Percentiles rank a stretch among this genome's conserved stretches.
These are phyloP conservation scores for Astrothelium subdiscretum DNA, from an alignment of 495 filamentous ascomycete genomes.

Conservation along the genomic window DNA sequence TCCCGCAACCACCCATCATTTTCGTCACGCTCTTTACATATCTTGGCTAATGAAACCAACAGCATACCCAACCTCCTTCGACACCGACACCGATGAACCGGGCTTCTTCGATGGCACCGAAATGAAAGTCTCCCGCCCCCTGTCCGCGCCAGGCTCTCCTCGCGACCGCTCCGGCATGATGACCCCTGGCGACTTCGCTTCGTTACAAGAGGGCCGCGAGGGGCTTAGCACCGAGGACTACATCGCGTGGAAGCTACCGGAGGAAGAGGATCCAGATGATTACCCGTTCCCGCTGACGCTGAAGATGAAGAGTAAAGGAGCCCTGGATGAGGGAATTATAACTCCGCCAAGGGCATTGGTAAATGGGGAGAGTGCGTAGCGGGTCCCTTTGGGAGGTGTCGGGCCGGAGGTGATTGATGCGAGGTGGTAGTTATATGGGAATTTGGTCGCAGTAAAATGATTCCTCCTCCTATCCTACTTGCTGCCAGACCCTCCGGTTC, in stretches of 20 bases:
- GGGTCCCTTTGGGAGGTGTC: too few relatives aligned
- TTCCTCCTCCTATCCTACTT: too few relatives aligned
- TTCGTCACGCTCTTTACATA: background rate
- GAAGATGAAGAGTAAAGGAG: slow-evolving; percentile 22
- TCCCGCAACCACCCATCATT: background rate
- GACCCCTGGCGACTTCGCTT: slow-evolving; percentile 97
- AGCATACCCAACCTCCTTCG: slow-evolving; percentile 84
- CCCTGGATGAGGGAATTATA: background rate
- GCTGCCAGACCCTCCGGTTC: too few relatives aligned
- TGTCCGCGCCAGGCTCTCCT: slow-evolving; percentile 88
- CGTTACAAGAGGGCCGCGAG: slow-evolving; percentile 85
- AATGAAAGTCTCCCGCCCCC: slow-evolving; percentile 83
- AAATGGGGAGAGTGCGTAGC: background rate
- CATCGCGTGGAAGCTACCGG: slow-evolving; percentile 95
- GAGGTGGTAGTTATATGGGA: too few relatives aligned
- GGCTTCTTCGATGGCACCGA: slow-evolving; percentile 81
- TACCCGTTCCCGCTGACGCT: slow-evolving; percentile 87
- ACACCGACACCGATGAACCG: slow-evolving; percentile 55
- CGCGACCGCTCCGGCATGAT: slow-evolving; percentile 90
- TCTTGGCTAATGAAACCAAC: background rate
- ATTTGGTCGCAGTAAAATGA: too few relatives aligned
- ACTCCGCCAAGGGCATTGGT: background rate
- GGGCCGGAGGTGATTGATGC: too few relatives aligned
- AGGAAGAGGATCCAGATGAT: slow-evolving; percentile 76
- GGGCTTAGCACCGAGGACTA: slow-evolving; percentile 95